Evolutionary conservation across 2,329 filamentous ascomycete species (phyloP).

Genomic region (Pseudogymnoascus sp.): DNA sequence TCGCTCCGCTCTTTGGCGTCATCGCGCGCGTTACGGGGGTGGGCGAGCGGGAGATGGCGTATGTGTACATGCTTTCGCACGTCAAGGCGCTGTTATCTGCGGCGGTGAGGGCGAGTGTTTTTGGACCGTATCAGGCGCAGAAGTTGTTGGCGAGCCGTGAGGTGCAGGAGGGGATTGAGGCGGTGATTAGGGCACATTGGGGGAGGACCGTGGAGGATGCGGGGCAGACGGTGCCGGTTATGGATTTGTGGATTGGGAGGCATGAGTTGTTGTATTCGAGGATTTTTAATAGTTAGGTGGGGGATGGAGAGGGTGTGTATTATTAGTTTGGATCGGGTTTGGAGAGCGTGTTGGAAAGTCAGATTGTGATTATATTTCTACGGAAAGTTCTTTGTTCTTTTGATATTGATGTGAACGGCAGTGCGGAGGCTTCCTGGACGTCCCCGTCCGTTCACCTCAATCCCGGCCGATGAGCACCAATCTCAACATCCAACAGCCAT

Average conservation of each 20-base stretch:
- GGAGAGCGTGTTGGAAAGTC: background rate
- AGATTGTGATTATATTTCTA: background rate
- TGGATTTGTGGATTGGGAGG: conserved; percentile 77
- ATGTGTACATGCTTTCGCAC: conserved; percentile 69
- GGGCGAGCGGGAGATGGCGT: conserved; percentile 53
- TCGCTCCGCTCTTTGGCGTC: conserved; percentile 63
- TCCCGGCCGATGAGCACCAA: background rate
- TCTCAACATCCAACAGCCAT: background rate
- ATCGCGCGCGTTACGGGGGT: conserved; percentile 56
- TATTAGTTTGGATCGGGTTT: background rate
- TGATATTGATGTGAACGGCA: background rate
- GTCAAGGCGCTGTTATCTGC: conserved; percentile 69
- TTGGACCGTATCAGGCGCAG: conserved; percentile 76
- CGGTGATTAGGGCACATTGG: conserved; percentile 53
- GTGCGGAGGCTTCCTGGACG: background rate
- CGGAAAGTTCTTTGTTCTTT: background rate
- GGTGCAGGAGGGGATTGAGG: conserved; percentile 49
- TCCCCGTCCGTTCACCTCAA: background rate
- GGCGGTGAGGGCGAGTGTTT: conserved; percentile 66
- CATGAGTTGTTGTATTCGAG: conserved; percentile 78
- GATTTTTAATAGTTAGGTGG: conserved; percentile 69
- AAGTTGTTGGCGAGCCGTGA: conserved; percentile 55
- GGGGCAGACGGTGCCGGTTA: conserved; percentile 64
- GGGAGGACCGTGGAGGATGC: conserved; percentile 52
- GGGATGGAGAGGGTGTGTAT: background rate